A percentile compares a stretch with the other conserved stretches of the same genome.
phyloP scores from a whole-genome alignment of 257 asterid genomes.

The Lycium barbarum region DNA sequence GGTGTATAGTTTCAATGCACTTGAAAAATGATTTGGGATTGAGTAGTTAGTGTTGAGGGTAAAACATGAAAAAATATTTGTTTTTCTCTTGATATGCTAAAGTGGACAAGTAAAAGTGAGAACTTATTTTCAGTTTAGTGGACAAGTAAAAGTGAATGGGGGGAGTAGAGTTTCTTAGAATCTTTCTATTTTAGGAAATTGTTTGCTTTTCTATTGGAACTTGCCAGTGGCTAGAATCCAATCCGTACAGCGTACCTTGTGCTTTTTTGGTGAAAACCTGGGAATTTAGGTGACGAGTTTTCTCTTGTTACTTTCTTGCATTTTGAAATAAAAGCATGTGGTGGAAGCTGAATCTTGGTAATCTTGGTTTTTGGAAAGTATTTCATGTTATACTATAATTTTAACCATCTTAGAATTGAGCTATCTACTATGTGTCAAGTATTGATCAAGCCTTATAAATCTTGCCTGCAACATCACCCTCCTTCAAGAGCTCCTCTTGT shows the following conservation, averaged over 20 bases:
- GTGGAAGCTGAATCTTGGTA: constrained; percentile 9
- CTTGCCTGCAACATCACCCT: background rate
- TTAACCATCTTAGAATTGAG: background rate
- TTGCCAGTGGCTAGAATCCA: background rate
- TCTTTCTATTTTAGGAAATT: background rate
- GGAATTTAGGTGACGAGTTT: background rate
- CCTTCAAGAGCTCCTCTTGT: background rate
- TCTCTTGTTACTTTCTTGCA: constrained; percentile 5
- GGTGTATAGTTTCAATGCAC: too few species aligned
- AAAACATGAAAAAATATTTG: too few species aligned
- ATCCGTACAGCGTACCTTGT: background rate
- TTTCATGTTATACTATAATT: background rate
- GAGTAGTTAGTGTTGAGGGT: too few species aligned
- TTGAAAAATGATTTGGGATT: too few species aligned
- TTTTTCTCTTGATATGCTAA: too few species aligned
- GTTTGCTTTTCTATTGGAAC: background rate
- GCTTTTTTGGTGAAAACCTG: background rate
- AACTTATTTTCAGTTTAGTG: too few species aligned
- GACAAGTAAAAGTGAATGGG: too few species aligned
- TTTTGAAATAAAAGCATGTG: background rate
- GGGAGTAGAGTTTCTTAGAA: background rate
- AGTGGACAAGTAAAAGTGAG: too few species aligned
- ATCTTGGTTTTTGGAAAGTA: background rate
- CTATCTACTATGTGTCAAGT: background rate
- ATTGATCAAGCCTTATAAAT: background rate